Conservation (phyloP, 345 rosid species). For the Draba incana region DNA sequence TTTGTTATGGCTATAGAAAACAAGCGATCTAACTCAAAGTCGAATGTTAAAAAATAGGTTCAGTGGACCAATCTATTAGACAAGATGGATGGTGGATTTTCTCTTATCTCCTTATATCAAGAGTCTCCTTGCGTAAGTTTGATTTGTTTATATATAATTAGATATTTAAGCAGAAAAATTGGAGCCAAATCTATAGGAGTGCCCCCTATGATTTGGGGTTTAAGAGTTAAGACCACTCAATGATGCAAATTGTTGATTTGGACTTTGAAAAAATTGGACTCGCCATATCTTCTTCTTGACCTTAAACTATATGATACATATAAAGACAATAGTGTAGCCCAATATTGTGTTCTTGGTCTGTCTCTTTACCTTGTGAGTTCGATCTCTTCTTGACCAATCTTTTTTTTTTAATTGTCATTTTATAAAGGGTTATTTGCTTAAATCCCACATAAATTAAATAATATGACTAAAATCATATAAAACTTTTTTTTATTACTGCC, state of each 20-base stretch:
- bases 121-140: conserved; percentile 32
- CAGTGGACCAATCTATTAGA: conserved; percentile 39
- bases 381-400: background rate
- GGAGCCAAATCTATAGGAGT: conserved; percentile 36
- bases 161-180: conserved; percentile 25
- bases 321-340: conserved; percentile 38
- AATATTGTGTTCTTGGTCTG: background rate
- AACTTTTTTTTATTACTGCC: too few relatives aligned
- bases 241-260: conserved; percentile 33
- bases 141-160: conserved; percentile 30
- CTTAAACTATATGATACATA: conserved; percentile 27
- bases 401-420: background rate
- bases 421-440: too few relatives aligned
- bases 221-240: conserved; percentile 42
- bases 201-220: conserved; percentile 33
- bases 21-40: conserved; percentile 19
- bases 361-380: conserved; percentile 37
- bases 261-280: conserved; percentile 16
- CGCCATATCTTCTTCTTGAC: conserved; percentile 20
- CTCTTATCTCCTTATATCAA: conserved; percentile 35
- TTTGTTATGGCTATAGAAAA: conserved; percentile 30
- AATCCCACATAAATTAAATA: too few relatives aligned
- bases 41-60: conserved; percentile 29
- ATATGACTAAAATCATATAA: too few relatives aligned
- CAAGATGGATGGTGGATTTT: conserved; percentile 33